Percentiles rank a stretch among this genome's conserved stretches.
These are phyloP conservation scores for Cercospora sp. DNA, from an alignment of 2,329 filamentous ascomycete genomes.

Conservation along the genomic window DNA sequence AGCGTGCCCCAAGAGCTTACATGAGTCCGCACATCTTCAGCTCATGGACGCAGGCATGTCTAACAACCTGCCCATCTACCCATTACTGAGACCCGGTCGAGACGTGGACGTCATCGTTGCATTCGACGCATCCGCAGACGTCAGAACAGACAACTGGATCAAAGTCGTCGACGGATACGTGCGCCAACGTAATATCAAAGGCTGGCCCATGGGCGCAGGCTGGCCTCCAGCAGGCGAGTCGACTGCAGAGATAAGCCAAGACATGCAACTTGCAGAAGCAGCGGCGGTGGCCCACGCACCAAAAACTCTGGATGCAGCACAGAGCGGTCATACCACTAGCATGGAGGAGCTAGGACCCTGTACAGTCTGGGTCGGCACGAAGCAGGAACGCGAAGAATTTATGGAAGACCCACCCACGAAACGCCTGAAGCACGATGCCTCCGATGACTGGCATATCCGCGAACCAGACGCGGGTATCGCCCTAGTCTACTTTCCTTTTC, in stretches of 20 bases:
- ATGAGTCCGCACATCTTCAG: conserved; percentile 63
- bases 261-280: conserved; percentile 60
- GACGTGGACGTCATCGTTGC: conserved; percentile 87
- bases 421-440: conserved; percentile 25
- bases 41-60: conserved; percentile 97
- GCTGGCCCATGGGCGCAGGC: conserved; percentile 92
- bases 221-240: conserved; percentile 71
- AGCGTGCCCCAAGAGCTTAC: conserved; percentile 76
- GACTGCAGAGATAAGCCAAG: conserved; percentile 58
- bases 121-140: conserved; percentile 92
- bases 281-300: conserved; percentile 21
- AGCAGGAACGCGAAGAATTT: conserved; percentile 56
- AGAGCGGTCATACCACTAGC: conserved; percentile 30
- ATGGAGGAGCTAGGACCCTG: conserved; percentile 72
- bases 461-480: conserved; percentile 79
- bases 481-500: conserved; percentile 85
- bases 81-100: conserved; percentile 81
- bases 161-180: conserved; percentile 92
- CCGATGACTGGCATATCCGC: conserved; percentile 67
- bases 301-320: conserved; percentile 20
- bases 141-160: conserved; percentile 94
- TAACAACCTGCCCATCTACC: conserved; percentile 96
- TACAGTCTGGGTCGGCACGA: conserved; percentile 91
- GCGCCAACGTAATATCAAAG: conserved; percentile 82
- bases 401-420: conserved; percentile 30